Evolutionary conservation across 2,329 filamentous ascomycete genomes (phyloP), one percentile per base, ranked within the genome.

Genomic region (Penicillium glabrum): DNA sequence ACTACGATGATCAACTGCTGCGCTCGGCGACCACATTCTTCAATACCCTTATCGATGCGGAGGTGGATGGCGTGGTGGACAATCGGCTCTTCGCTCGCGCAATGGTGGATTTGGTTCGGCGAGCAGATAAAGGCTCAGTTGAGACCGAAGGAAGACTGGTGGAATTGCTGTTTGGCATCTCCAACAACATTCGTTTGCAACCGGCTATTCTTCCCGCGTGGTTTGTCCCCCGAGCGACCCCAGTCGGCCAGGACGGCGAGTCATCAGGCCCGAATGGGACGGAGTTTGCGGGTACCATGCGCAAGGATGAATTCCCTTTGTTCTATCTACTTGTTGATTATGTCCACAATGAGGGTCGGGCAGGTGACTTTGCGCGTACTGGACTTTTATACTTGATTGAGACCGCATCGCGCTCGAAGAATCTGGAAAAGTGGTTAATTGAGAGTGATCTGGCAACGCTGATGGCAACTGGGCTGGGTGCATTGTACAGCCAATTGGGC

Each of bases 281-380:
- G 51, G 86, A 86, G 61, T 96, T 96, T 72, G 89, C 90, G 1
- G 93, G 92, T 3, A 86, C 89, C 49, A 95, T 90, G 6, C 89
- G 96, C 69, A 89, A 92, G 72, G 90, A 92, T 63, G 93, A 98
- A 69, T 99, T 99, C 64, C 95, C 95, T 0, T 78, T 99, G 1
- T 98, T 97, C 76, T 98, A 98, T 72, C 84, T 98, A 41, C 80
- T 99, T 63, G 90, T 99, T 71, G 93, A 99, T 72, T 96, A 96
- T 71, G 96, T 99, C 52, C 93, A 99, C 69, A 89, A 96, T 64
- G 93, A 97, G 71, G 95, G 95, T 43, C 88, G 93, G 54, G 89
- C 96, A 19, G 95, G 95, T 13, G 95, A 99, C 74, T 99, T 99
- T 79, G 93, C 95, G 2, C 83, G 95, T 56, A 99, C 95, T 0